Evolutionary conservation across 164 flowering plant species (phyloP).

Genomic region (Sedum album): DNA sequence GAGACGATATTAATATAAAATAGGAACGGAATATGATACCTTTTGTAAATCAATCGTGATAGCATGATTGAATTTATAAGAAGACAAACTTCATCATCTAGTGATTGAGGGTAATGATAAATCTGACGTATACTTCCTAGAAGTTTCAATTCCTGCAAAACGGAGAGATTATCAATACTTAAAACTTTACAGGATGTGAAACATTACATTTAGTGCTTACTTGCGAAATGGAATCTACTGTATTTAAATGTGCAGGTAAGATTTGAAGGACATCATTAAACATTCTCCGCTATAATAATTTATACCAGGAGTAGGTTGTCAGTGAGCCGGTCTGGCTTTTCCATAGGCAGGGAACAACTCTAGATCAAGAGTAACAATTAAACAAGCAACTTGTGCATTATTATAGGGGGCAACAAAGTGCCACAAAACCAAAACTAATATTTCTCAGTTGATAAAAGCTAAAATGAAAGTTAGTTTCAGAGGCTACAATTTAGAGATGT

Average conservation of each 20-base stretch:
- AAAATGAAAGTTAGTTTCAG: not conserved
- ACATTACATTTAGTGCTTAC: not conserved
- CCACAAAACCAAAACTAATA: not conserved
- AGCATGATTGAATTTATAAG: not conserved
- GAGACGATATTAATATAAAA: not conserved
- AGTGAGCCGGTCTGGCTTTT: not conserved
- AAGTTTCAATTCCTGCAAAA: not conserved
- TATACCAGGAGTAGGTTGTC: not conserved
- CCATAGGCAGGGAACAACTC: not conserved
- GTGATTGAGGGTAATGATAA: not conserved
- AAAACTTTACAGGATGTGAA: not conserved
- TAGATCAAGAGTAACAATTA: slow-evolving; percentile 1
- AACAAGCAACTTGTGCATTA: not conserved
- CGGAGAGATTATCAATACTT: not conserved
- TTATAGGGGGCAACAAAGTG: not conserved
- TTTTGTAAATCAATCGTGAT: not conserved
- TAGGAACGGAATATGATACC: not conserved
- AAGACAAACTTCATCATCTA: not conserved
- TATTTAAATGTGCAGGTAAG: not conserved
- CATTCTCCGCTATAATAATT: not conserved
- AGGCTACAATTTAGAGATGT: not conserved
- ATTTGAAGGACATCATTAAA: not conserved
- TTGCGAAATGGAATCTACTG: not conserved
- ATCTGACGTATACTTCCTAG: not conserved
- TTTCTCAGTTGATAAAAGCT: not conserved